These are phyloP conservation scores for Backusella parvicylindrica DNA, from an alignment of 192 early-diverging fungal species.

Conservation along the genomic window DNA sequence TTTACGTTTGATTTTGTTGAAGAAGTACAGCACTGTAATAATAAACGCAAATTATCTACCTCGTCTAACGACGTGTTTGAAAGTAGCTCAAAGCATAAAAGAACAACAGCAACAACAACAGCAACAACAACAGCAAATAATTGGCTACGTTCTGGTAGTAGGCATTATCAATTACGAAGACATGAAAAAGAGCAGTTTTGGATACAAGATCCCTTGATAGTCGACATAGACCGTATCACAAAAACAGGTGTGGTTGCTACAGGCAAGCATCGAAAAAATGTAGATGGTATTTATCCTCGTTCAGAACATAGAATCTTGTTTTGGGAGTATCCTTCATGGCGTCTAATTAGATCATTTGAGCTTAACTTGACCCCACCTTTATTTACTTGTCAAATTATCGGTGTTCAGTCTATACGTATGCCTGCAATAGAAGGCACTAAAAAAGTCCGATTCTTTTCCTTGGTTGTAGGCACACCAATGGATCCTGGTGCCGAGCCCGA, in stretches of 20 bases:
- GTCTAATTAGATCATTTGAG: constrained; percentile 23
- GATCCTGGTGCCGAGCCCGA: constrained; percentile 12
- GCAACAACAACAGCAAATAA: neutral
- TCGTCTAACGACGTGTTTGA: neutral
- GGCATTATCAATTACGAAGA: neutral
- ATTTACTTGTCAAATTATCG: constrained; percentile 29
- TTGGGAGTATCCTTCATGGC: constrained; percentile 36
- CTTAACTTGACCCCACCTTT: constrained; percentile 18
- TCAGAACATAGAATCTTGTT: constrained; percentile 33
- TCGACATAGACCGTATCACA: constrained; percentile 26
- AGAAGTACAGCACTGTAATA: neutral
- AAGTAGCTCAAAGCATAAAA: neutral
- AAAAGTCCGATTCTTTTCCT: constrained; percentile 25
- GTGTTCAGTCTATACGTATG: constrained; percentile 23
- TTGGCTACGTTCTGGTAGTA: neutral
- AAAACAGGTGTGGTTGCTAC: constrained; percentile 28
- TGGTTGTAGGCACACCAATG: constrained; percentile 24
- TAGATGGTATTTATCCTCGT: neutral
- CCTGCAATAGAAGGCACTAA: neutral
- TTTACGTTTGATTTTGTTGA: constrained; percentile 14
- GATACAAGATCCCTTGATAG: constrained; percentile 32
- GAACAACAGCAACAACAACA: too few relatives aligned
- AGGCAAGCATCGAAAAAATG: constrained; percentile 25
- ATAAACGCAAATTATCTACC: neutral
- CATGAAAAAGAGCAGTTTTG: constrained; percentile 15